These are phyloP conservation scores for Trichoderma breve DNA, from an alignment of 2,329 filamentous ascomycete species.

Conservation along the genomic window DNA sequence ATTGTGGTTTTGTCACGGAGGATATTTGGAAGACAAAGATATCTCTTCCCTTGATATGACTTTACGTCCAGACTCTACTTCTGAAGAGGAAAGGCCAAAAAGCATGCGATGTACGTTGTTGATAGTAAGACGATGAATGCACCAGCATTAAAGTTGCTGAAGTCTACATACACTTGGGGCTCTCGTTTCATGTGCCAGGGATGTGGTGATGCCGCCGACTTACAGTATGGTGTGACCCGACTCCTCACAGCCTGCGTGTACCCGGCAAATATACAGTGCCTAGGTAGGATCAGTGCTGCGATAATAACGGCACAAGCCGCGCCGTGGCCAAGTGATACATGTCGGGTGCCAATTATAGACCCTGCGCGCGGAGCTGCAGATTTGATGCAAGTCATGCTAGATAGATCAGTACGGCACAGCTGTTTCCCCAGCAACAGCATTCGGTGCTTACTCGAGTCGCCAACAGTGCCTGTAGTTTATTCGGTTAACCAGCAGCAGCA, in stretches of 20 bases:
- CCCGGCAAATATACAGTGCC: no score
- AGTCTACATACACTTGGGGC: background rate
- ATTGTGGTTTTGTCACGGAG: conserved; percentile 28
- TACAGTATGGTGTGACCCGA: background rate
- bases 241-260: background rate
- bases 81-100: conserved; percentile 23
- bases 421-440: background rate
- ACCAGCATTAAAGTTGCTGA: conserved; percentile 13
- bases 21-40: conserved; percentile 19
- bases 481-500: background rate
- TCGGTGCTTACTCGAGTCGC: background rate
- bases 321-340: background rate
- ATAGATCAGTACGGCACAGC: no score
- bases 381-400: background rate
- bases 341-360: background rate
- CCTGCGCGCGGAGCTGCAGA: conserved; percentile 2
- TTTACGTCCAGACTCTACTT: conserved; percentile 18
- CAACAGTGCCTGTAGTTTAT: background rate
- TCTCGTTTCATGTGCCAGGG: background rate
- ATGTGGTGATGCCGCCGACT: background rate
- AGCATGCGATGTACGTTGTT: conserved; percentile 32
- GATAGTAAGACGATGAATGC: conserved; percentile 38
- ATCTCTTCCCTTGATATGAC: conserved; percentile 24
- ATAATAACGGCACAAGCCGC: background rate
- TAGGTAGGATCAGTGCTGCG: background rate